These are phyloP conservation scores for Adansonia rubrostipa DNA, from an alignment of 441 rosid species.

Conservation along the genomic window DNA sequence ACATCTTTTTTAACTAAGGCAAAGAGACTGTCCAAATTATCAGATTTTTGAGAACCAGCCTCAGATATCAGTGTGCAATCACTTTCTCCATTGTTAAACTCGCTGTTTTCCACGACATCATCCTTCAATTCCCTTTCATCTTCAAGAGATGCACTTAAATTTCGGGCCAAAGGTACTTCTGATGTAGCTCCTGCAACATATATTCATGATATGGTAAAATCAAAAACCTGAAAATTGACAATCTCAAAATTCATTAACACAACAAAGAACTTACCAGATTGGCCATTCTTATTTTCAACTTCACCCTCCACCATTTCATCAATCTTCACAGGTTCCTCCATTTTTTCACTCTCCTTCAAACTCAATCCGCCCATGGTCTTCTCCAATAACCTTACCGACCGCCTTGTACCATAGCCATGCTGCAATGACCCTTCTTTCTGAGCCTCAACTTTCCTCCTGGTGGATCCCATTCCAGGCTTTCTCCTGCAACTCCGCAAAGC, in stretches of 20 bases:
- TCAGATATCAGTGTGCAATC: conserved; percentile 15
- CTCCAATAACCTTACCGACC: conserved; percentile 69
- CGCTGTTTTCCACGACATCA: conserved; percentile 21
- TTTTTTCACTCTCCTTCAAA: conserved; percentile 48
- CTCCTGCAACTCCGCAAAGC: conserved; percentile 30
- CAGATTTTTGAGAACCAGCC: conserved; percentile 8
- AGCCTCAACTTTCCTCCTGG: conserved; percentile 31
- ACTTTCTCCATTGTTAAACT: conserved; percentile 1
- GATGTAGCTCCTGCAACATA: conserved; percentile 36
- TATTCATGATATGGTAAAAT: not conserved
- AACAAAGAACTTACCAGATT: conserved; percentile 42
- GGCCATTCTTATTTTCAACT: conserved; percentile 29
- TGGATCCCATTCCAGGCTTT: conserved; percentile 35
- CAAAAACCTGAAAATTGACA: not conserved
- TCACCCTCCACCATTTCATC: conserved; percentile 35
- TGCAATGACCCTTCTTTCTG: conserved; percentile 43
- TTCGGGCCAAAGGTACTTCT: conserved; percentile 28
- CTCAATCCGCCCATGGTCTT: conserved; percentile 57
- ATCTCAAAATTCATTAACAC: not conserved
- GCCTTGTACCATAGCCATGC: conserved; percentile 64
- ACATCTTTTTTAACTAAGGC: not conserved
- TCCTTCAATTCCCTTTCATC: conserved; percentile 24
- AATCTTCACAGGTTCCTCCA: conserved; percentile 33
- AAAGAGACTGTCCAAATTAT: not conserved
- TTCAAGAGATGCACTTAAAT: conserved; percentile 35